These are phyloP conservation scores for Spizellomyces sp. DNA, from an alignment of 192 early-diverging fungal species.

Conservation along the genomic window DNA sequence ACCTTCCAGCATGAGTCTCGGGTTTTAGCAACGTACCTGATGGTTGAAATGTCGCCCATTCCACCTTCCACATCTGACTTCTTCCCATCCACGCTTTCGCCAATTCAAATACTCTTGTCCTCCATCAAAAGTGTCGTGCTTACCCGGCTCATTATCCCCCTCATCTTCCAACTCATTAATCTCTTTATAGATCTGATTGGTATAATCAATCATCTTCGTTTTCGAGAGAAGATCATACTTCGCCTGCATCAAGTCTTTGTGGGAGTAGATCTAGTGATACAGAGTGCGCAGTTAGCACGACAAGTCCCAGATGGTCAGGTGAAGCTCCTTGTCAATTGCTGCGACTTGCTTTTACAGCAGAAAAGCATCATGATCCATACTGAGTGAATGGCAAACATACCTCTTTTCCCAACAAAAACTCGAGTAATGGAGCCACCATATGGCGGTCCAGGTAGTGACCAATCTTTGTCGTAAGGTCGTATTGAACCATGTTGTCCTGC, in stretches of 20 bases:
- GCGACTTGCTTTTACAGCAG: too few relatives aligned
- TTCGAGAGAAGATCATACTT: slow-evolving; percentile 85
- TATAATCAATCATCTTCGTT: slow-evolving; percentile 96
- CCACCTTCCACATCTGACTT: not conserved
- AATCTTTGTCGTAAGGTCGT: slow-evolving; percentile 39
- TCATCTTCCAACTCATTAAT: slow-evolving; percentile 69
- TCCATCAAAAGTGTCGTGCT: slow-evolving; percentile 1
- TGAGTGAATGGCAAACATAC: slow-evolving; percentile 28
- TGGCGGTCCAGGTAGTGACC: slow-evolving; percentile 75
- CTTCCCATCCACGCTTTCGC: not conserved
- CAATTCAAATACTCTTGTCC: not conserved
- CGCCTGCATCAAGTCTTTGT: slow-evolving; percentile 76
- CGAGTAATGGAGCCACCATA: slow-evolving; percentile 87
- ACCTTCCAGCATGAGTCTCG: too few relatives aligned
- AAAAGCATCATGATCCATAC: too few relatives aligned
- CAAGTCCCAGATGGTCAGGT: slow-evolving; percentile 6
- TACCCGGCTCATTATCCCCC: slow-evolving; percentile 67
- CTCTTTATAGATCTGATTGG: slow-evolving; percentile 80
- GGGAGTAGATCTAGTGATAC: slow-evolving; percentile 68
- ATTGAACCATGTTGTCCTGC: slow-evolving; percentile 25
- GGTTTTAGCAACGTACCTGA: too few relatives aligned
- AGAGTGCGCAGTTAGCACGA: not conserved
- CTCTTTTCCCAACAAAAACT: slow-evolving; percentile 83
- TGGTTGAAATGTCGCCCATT: too few relatives aligned
- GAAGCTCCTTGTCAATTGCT: too few relatives aligned